Base-by-base conservation (phyloP, 768 basidiomycete genomes). In the Nevesoporus exiguus region DNA sequence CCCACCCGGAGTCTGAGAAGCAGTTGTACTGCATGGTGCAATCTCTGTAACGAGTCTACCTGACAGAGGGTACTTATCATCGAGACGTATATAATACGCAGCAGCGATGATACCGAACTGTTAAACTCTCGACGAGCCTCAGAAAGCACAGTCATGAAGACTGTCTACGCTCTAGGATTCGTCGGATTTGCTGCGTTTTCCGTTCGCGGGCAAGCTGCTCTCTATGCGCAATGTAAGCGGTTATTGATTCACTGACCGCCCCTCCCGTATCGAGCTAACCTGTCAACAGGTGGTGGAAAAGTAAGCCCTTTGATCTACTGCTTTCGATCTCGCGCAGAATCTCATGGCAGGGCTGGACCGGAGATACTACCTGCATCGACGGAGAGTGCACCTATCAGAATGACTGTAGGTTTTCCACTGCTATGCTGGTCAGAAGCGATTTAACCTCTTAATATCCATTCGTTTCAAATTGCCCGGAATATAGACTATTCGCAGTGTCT, bases 401-500 rank as follows among this genome's bases (percentile, higher is more conserved):
- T 36, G 24, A 14, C 10, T 59, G 58, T 59, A 19, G 44, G 54
- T 34, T n/a, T 13, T 10, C 11, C n/a, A 9, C 1, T 21, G 15
- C 10, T n/a, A 3, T 45, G 14, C 6, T 17, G 8, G 11, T 25
- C 4, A 30, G 9, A 21, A 3, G 36, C 21, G 39, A 27, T 17
- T 11, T 31, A 9, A 9, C 17, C 17, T 0, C 8, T 13, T 43
- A 22, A 51, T 21, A 10, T 19, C 14, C 6, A n/a, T 46, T 7
- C 19, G 1, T 40, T 24, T 19, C 10, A 5, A 14, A 41, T 33
- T 3, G 9, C 33, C 14, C 9, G n/a, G 11, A 42, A 14, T 45
- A 5, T 30, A 58, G 57, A 47, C 29, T 58, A 58, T 34, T 56
- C 49, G 21, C 55, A 58, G 24, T 58, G 57, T 29, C 46, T 58